phyloP scores from a whole-genome alignment of 352 stramenopile species.

The Peronospora destructor region DNA sequence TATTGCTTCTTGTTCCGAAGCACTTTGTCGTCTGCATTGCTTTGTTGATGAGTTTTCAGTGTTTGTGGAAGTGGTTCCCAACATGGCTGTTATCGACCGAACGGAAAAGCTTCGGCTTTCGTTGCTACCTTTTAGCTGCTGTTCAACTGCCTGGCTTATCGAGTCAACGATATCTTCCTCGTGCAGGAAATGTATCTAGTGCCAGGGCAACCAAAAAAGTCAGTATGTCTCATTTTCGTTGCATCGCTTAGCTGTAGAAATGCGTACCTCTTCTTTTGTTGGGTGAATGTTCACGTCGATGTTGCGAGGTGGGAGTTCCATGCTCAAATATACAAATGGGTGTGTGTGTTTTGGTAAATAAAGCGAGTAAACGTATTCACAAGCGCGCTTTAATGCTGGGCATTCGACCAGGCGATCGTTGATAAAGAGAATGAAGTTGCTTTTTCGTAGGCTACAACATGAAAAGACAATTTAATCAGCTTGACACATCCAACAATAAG shows the following conservation, averaged over 20 bases:
- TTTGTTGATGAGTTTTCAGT: conserved; percentile 14
- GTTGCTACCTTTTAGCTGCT: conserved; percentile 84
- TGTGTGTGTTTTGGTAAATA: conserved; percentile 91
- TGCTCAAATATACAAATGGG: conserved; percentile 96
- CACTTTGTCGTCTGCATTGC: conserved; percentile 26
- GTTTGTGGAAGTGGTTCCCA: conserved; percentile 27
- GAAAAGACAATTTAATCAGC: not conserved
- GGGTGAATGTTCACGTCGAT: conserved; percentile 99
- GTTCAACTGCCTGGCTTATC: conserved; percentile 70
- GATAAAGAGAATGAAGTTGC: conserved; percentile 93
- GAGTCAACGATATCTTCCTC: conserved; percentile 90
- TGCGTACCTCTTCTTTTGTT: conserved; percentile 90
- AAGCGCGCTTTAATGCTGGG: conserved; percentile 82
- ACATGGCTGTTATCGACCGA: conserved; percentile 73
- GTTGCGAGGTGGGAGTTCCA: conserved; percentile 89
- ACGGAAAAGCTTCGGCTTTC: conserved; percentile 86
- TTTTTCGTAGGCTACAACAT: conserved; percentile 61
- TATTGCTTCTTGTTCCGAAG: conserved; percentile 28
- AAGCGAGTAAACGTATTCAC: conserved; percentile 92
- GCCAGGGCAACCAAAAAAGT: conserved; percentile 1
- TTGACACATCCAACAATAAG: not conserved
- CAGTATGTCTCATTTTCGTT: not conserved
- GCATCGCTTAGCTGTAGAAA: not conserved
- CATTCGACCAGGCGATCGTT: conserved; percentile 96
- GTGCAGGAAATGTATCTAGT: conserved; percentile 91